Conservation (phyloP, 73 alveolate genomes). For the Symbiodinium natans region DNA sequence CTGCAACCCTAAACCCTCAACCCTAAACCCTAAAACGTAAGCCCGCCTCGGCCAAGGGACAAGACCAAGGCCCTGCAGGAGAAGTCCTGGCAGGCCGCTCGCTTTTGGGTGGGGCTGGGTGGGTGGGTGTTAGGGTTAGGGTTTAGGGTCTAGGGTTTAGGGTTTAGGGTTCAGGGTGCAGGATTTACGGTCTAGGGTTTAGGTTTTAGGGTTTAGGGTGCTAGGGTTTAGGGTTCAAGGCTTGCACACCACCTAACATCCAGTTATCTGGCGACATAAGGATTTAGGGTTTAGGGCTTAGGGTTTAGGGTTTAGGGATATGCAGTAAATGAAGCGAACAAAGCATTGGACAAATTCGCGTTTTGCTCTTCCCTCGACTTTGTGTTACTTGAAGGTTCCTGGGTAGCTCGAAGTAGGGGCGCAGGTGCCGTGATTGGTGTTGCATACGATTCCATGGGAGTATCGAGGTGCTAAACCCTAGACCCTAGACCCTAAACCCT, state of each 20-base stretch:
- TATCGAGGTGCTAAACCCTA: too few species aligned
- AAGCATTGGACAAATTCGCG: too few species aligned
- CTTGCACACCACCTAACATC: too few species aligned
- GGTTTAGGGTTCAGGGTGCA: background rate
- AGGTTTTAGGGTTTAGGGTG: background rate
- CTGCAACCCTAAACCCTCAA: background rate
- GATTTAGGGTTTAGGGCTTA: background rate
- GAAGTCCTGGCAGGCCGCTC: constrained; percentile 84
- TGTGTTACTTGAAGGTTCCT: too few species aligned
- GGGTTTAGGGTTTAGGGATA: background rate
- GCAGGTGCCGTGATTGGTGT: too few species aligned
- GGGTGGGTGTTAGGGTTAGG: background rate
- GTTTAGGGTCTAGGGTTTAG: background rate
- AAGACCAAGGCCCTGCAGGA: constrained; percentile 90
- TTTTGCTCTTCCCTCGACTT: too few species aligned
- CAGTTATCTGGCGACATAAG: too few species aligned
- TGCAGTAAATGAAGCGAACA: too few species aligned
- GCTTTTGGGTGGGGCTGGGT: background rate
- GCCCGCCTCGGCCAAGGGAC: background rate
- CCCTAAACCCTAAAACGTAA: background rate
- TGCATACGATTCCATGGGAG: too few species aligned
- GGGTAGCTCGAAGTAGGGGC: too few species aligned
- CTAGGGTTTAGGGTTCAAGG: too few species aligned
- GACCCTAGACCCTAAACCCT: background rate
- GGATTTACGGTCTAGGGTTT: background rate